Percentiles rank a stretch among this genome's conserved stretches.
Evolutionary conservation across 305 asterid genomes (phyloP).

Genomic region (Fraxinus latifolia): DNA sequence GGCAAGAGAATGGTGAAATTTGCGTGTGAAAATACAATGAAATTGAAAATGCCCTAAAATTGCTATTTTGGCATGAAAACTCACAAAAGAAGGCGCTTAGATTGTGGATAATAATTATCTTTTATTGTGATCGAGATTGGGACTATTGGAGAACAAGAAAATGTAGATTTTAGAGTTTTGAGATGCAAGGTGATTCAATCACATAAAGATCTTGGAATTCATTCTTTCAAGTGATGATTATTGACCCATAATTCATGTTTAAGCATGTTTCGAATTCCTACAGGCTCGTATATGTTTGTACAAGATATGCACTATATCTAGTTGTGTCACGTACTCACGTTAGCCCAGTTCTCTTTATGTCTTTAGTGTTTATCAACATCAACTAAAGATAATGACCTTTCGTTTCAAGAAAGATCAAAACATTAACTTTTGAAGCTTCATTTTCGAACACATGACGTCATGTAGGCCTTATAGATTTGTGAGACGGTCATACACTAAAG

Average conservation of each 20-base stretch:
- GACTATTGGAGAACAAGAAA: neutral
- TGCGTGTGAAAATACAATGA: too few species aligned
- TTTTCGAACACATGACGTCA: slow-evolving; percentile 12
- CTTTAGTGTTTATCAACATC: neutral
- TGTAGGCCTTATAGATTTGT: slow-evolving; percentile 10
- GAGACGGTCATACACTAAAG: slow-evolving; percentile 5
- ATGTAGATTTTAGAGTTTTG: neutral
- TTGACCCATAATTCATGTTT: neutral
- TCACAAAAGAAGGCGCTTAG: neutral
- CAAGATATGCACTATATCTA: neutral
- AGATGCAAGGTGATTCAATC: neutral
- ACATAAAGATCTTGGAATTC: neutral
- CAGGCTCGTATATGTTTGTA: neutral
- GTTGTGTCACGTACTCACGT: neutral
- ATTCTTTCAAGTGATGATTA: neutral
- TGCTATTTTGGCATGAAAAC: neutral
- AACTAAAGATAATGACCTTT: slow-evolving; percentile 1
- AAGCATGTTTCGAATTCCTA: neutral
- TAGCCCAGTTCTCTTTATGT: neutral
- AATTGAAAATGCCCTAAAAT: too few species aligned
- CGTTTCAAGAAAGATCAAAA: neutral
- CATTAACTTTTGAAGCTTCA: neutral
- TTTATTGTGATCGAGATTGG: neutral
- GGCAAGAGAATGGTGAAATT: too few species aligned
- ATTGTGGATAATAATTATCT: neutral